Percentiles rank a stretch among this genome's conserved stretches.
Evolutionary conservation across 108 stramenopile genomes (phyloP).

Genomic region (Fragilariopsis cylindrus): DNA sequence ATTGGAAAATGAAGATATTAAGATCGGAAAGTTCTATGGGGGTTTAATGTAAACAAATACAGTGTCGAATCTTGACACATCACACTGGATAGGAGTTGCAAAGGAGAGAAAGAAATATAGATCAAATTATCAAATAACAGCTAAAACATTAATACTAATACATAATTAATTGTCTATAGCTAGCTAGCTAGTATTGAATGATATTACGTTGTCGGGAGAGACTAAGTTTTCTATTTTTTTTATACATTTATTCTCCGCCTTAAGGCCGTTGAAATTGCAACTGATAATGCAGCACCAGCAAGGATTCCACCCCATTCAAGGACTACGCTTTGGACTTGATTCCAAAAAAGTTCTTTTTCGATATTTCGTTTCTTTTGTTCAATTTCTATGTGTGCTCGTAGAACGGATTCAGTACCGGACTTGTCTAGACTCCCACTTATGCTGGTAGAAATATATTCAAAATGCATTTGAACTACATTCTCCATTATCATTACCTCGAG

Average conservation of each 20-base stretch:
- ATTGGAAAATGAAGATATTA: too few relatives aligned
- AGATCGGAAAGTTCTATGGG: too few relatives aligned
- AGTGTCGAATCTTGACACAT: too few relatives aligned
- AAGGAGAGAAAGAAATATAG: too few relatives aligned
- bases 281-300: conserved; percentile 49
- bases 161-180: too few relatives aligned
- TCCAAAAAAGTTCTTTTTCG: conserved; percentile 54
- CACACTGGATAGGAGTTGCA: too few relatives aligned
- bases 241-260: conserved; percentile 23
- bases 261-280: conserved; percentile 36
- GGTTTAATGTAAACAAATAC: too few relatives aligned
- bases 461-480: conserved; percentile 67
- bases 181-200: too few relatives aligned
- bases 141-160: too few relatives aligned
- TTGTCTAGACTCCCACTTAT: conserved; percentile 26
- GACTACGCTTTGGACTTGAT: conserved; percentile 29
- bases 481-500: conserved; percentile 71
- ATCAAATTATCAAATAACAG: too few relatives aligned
- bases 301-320: conserved; percentile 51
- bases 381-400: conserved; percentile 38
- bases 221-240: not conserved
- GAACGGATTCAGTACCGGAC: conserved; percentile 40
- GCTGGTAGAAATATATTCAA: conserved; percentile 74
- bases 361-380: conserved; percentile 36
- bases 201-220: not conserved